Evolutionary conservation across 805 yeast species (phyloP), one percentile per base, ranked within the genome.

Genomic region (Candida tibetensis): DNA sequence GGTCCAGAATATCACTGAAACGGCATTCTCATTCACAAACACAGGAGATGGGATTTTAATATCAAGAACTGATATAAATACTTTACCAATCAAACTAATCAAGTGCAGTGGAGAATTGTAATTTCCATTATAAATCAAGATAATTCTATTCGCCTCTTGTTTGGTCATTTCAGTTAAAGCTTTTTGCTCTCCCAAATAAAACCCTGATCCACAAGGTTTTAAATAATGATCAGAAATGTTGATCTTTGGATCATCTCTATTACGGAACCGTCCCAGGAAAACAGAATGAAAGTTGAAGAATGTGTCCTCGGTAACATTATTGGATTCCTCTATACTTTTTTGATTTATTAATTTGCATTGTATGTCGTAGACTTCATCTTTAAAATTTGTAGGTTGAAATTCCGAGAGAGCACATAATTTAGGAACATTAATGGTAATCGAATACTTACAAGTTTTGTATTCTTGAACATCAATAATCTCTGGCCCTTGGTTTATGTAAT

Each of bases 371-470:
- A 53, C 51, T 18, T 53, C 47, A 18, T 57, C 62, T 17, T 55
- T 55, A 8, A 45, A 35, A 12, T 47, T 38, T 17, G 39, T 51
- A 4, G 64, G 62, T 28, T 41, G 35, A 36, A 69, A 65, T 32
- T 64, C 69, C 47, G 64, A 53, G 51, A 53, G 31, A 37, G 40
- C 40, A 46, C 88, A 82, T 17, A 82, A 58, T 5, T 58, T 52
- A 0, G 81, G 80, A 0, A 80, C 66, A 32, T 67, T 68, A 3
- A 82, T 58, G 18, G 63, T 62, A 57, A 79, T 67, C 45, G 67
- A 67, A 51, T 82, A 82, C 31, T 71, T 72, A 53, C 89, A 82
- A 0, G 82, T 76, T 38, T 66, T 69, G 22, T 68, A 58, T 54
- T 82, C 89, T 34, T 60, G 60, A 3, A 78, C 66, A 51, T 71